Evolutionary conservation across 2,329 filamentous ascomycete species (phyloP).

Genomic region (Stenocarpella maydis): DNA sequence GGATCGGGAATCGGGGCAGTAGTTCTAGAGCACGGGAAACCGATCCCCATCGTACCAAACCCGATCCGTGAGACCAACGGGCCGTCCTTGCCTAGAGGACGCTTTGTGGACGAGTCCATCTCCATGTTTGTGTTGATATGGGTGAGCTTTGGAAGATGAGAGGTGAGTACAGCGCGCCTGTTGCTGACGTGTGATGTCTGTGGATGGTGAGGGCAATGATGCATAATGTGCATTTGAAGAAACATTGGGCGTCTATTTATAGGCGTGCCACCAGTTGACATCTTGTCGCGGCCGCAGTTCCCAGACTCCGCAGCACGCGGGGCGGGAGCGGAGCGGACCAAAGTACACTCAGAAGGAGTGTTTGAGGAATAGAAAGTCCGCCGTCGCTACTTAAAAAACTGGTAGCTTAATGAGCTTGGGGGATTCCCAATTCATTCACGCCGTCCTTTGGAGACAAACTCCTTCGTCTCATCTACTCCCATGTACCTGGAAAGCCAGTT

Average conservation of each 20-base stretch:
- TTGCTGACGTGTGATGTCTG: neutral
- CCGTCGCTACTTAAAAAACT: neutral
- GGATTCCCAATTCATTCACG: rapidly evolving
- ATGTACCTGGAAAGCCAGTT: neutral
- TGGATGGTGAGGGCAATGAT: neutral
- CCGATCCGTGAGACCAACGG: conserved; percentile 40
- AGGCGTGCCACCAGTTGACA: neutral
- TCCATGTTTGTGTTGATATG: neutral
- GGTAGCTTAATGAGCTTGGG: rapidly evolving
- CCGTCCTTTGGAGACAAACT: neutral
- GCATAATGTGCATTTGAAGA: neutral
- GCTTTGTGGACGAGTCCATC: neutral
- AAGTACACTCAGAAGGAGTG: neutral
- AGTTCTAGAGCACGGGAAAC: conserved; percentile 30
- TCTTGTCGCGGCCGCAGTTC: too few species aligned
- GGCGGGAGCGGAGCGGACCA: conserved; percentile 1
- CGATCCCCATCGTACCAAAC: conserved; percentile 43
- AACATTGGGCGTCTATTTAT: neutral
- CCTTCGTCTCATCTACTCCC: conserved; percentile 7
- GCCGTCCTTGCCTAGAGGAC: conserved; percentile 39
- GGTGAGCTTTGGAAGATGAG: neutral
- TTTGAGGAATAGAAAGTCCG: neutral
- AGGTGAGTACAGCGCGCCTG: neutral
- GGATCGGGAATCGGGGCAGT: conserved; percentile 50
- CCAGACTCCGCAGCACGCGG: conserved; percentile 8